These are phyloP conservation scores for Trametes villosa DNA, from an alignment of 768 basidiomycete species.

Conservation along the genomic window DNA sequence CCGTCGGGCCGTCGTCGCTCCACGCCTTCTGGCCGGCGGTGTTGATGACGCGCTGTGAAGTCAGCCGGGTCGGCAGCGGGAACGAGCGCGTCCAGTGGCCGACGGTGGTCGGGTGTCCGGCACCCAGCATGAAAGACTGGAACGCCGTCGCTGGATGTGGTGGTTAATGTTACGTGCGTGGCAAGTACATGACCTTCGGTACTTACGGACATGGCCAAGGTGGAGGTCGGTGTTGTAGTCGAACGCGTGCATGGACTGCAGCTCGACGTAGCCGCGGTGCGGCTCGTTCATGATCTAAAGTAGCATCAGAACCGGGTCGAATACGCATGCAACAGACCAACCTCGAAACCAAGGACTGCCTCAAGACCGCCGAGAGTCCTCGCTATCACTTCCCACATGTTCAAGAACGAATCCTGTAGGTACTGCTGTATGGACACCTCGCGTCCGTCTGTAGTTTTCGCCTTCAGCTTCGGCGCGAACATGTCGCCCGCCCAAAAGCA, in stretches of 20 bases:
- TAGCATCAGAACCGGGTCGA: not conserved
- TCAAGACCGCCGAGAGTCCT: conserved; percentile 72
- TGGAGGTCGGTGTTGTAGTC: conserved; percentile 97
- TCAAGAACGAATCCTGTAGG: conserved; percentile 80
- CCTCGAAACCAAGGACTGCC: conserved; percentile 89
- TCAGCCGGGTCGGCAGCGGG: conserved; percentile 81
- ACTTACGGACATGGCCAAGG: conserved; percentile 75
- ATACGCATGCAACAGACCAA: conserved; percentile 40
- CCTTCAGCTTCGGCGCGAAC: conserved; percentile 76
- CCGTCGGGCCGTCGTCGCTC: conserved; percentile 74
- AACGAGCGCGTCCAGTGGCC: conserved; percentile 83
- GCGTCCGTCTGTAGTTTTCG: conserved; percentile 50
- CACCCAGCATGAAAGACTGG: conserved; percentile 90
- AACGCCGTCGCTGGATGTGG: conserved; percentile 77
- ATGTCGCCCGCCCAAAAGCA: conserved; percentile 92
- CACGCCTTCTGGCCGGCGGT: conserved; percentile 63
- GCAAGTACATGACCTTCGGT: too few species aligned
- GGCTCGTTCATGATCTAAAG: conserved; percentile 91
- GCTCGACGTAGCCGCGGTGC: conserved; percentile 87
- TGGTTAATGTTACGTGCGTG: too few species aligned
- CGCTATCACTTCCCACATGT: conserved; percentile 73
- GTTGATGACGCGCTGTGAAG: conserved; percentile 64
- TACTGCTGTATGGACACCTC: conserved; percentile 76
- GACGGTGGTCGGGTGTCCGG: conserved; percentile 83
- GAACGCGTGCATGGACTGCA: conserved; percentile 81